Base-by-base conservation (phyloP, 352 stramenopile species). In the Phytophthora fragariaefolia region DNA sequence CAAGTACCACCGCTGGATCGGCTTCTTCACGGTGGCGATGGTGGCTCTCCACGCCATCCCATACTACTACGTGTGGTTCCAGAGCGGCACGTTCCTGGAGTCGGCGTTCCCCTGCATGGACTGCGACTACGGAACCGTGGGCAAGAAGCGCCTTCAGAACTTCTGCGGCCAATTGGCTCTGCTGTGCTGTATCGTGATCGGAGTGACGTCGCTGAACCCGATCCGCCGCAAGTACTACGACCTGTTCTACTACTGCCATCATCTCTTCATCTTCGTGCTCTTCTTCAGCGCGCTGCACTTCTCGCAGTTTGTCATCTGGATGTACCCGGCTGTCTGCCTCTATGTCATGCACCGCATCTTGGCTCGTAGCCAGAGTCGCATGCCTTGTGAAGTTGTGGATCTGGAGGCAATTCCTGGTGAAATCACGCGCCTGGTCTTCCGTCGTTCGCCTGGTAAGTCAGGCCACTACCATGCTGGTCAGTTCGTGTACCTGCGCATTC, bases 1-100 rank as follows among this genome's bases (percentile, higher is more conserved):
- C 73, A 94, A 93, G 76, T 95, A 95, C 72, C 89, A 96, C 72
- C 87, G 89, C 43, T 93, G 83, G 85, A 90, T 96, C 36, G 87
- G 87, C 36, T 80, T 87, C 57, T 73, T 92, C 43, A 89, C 87
- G 1, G 80, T 94, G 52, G 64, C 81, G 7, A 76, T 86, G 59
- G 82, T 93, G 30, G 64, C 82, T 43, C 55, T 79, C 0, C 89
- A 96, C 66, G 79, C 82, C 4, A 58, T 90, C 8, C 80, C 83
- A 22, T 95, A 93, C 76, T 92, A 93, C 72, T 82, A 86, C 28
- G 58, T 46, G 36, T 96, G 87, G 84, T 68, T 87, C 58, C 63
- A 82, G 23, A 67, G 68, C 40, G 83, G 84, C 50, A 80, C 71
- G 27, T 91, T 87, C 47, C 58, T 90, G 15, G 58, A 79, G 46